Conservation (phyloP, 768 basidiomycete genomes). For the Suillus placidus region DNA sequence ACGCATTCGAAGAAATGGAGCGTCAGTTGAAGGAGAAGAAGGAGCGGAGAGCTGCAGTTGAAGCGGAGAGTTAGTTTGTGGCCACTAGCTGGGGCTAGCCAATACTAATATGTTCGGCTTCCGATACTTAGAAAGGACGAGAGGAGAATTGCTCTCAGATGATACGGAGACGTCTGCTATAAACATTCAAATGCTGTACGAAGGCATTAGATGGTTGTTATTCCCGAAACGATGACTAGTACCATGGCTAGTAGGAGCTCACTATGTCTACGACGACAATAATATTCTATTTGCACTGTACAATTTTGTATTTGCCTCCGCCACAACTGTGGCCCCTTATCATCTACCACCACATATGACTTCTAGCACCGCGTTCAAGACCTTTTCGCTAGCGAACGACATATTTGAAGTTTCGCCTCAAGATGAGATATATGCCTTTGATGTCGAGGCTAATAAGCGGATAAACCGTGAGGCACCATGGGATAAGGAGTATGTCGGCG, state of each 20-base stretch:
- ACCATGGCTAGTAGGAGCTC: background rate
- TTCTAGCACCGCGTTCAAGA: conserved; percentile 66
- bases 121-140: conserved; percentile 18
- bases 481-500: conserved; percentile 73
- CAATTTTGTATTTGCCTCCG: background rate
- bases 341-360: conserved; percentile 26
- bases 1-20: conserved; percentile 77
- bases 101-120: conserved; percentile 19
- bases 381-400: conserved; percentile 74
- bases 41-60: conserved; percentile 30
- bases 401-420: conserved; percentile 70
- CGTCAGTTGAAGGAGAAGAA: conserved; percentile 53
- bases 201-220: conserved; percentile 52
- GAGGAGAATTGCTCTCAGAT: conserved; percentile 21
- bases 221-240: conserved; percentile 43
- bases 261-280: background rate
- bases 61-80: conserved; percentile 42
- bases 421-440: conserved; percentile 80
- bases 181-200: conserved; percentile 37
- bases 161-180: conserved; percentile 19
- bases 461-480: conserved; percentile 78
- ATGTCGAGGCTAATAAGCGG: conserved; percentile 64
- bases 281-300: background rate
- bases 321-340: conserved; percentile 6
- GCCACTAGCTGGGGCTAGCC: conserved; percentile 15